Conservation (phyloP, 305 asterid species). For the Plantago rigida region DNA sequence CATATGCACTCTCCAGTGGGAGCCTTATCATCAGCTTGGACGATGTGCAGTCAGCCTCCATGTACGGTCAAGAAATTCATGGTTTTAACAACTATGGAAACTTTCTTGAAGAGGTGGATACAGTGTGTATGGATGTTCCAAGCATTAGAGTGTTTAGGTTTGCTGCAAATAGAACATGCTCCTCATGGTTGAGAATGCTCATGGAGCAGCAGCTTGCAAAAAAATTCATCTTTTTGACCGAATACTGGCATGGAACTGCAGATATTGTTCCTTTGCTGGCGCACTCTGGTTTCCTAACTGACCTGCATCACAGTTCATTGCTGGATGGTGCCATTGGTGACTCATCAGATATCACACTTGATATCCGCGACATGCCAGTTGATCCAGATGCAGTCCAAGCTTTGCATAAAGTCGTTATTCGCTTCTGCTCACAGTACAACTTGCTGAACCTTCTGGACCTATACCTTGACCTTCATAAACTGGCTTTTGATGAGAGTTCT, state of each 20-base stretch:
- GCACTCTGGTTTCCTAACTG: constrained; percentile 61
- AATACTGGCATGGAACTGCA: constrained; percentile 65
- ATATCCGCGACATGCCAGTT: constrained; percentile 42
- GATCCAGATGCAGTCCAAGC: constrained; percentile 55
- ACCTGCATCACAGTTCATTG: constrained; percentile 33
- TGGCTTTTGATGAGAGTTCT: constrained; percentile 60
- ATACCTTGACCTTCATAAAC: constrained; percentile 76
- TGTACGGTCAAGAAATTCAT: constrained; percentile 40
- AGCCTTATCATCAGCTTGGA: constrained; percentile 67
- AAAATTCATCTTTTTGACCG: constrained; percentile 56
- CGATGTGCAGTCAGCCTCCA: constrained; percentile 40
- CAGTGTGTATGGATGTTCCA: constrained; percentile 61
- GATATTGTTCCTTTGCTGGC: constrained; percentile 74
- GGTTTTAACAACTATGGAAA: constrained; percentile 46
- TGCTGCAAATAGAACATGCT: constrained; percentile 44
- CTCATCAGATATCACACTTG: constrained; percentile 47
- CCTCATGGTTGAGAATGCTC: constrained; percentile 64
- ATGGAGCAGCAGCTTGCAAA: constrained; percentile 85
- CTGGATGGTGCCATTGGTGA: constrained; percentile 40
- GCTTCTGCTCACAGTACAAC: constrained; percentile 68
- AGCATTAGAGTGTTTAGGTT: constrained; percentile 57
- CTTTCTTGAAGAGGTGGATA: constrained; percentile 70
- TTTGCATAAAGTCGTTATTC: constrained; percentile 71
- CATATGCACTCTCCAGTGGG: constrained; percentile 62
- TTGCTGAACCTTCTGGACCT: constrained; percentile 78